Evolutionary conservation across 2,329 filamentous ascomycete species (phyloP).

Genomic region (Verticillium nonalfalfae): DNA sequence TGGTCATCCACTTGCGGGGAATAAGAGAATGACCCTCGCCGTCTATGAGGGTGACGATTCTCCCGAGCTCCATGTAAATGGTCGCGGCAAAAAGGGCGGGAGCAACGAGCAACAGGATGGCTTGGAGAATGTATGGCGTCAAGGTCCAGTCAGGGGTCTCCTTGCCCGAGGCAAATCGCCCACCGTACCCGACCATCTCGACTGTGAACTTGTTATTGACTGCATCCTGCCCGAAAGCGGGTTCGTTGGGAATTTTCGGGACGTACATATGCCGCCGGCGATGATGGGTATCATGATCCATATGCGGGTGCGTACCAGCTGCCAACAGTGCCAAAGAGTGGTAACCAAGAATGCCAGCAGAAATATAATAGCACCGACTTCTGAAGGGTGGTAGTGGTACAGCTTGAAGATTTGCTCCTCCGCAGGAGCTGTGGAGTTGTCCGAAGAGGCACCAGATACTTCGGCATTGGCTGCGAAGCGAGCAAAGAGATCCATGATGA

Average conservation of each 20-base stretch:
- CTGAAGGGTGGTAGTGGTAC: not conserved
- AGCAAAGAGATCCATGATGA: not conserved
- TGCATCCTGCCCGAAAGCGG: not conserved
- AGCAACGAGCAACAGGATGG: constrained; percentile 22
- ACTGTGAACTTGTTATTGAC: not conserved
- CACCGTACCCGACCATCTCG: not conserved
- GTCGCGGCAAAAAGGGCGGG: constrained; percentile 31
- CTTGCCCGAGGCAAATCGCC: not conserved
- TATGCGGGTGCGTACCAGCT: not conserved
- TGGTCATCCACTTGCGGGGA: constrained; percentile 25
- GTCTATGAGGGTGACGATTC: constrained; percentile 25
- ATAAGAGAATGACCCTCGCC: constrained; percentile 28
- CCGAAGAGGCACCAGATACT: not conserved
- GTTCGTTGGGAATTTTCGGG: not conserved
- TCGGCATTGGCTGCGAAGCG: not conserved
- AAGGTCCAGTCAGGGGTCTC: not conserved
- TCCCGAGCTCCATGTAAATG: constrained; percentile 31
- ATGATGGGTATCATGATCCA: constrained; percentile 1
- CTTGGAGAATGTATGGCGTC: constrained; percentile 24
- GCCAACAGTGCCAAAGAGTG: not conserved
- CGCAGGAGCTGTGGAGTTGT: not conserved
- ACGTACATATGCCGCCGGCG: not conserved
- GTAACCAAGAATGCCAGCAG: not conserved
- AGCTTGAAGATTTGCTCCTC: not conserved
- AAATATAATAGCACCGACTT: not conserved